phyloP scores from a whole-genome alignment of 2,329 filamentous ascomycete species.

The Periconia sp. region DNA sequence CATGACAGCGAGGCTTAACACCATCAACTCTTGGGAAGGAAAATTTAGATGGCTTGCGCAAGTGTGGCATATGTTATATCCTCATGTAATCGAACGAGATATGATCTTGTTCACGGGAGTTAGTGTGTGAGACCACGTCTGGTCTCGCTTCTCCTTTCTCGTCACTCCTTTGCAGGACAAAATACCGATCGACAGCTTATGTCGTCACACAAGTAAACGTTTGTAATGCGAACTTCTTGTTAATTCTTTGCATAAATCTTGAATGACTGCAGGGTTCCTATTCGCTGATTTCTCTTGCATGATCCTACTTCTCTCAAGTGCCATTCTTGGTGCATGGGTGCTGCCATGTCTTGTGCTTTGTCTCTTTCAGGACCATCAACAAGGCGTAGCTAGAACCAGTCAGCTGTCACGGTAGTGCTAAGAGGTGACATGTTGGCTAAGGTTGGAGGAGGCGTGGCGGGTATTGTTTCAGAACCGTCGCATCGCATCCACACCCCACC shows the following conservation, averaged over 20 bases:
- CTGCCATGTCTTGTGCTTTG: too few relatives aligned
- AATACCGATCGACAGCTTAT: constrained; percentile 7
- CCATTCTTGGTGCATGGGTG: too few relatives aligned
- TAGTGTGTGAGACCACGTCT: too few relatives aligned
- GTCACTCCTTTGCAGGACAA: constrained; percentile 16
- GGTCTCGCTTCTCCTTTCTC: constrained; percentile 2
- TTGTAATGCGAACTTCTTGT: constrained; percentile 18
- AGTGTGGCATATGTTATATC: constrained; percentile 9
- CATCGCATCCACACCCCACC: constrained; percentile 26
- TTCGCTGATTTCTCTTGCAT: too few relatives aligned
- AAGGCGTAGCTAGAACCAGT: too few relatives aligned
- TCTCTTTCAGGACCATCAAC: too few relatives aligned
- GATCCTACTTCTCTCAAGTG: too few relatives aligned
- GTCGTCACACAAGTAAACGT: constrained; percentile 13
- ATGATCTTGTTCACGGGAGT: not conserved
- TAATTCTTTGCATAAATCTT: not conserved
- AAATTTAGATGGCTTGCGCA: constrained; percentile 7
- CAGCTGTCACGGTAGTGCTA: too few relatives aligned
- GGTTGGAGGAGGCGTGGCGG: constrained; percentile 1
- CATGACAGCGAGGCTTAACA: not conserved
- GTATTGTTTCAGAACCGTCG: constrained; percentile 37
- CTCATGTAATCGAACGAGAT: constrained; percentile 8
- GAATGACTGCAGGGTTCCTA: not conserved
- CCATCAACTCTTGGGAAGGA: constrained; percentile 1
- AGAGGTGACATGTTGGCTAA: too few relatives aligned